Evolutionary conservation across 73 alveolate genomes (phyloP), one percentile per base, ranked within the genome.

Genomic region (Breviolum minutum): DNA sequence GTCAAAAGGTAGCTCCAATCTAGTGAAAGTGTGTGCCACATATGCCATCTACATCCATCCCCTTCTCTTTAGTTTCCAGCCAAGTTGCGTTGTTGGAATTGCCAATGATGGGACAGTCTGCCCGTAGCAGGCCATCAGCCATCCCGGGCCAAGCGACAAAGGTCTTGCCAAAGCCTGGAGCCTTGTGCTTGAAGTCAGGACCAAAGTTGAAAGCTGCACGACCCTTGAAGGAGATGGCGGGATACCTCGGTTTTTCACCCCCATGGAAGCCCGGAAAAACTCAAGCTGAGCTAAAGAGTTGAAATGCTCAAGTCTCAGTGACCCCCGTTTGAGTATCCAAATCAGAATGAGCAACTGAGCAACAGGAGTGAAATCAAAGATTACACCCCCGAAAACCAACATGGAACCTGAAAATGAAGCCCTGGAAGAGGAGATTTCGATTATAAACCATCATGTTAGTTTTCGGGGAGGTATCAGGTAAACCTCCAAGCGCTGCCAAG

Each of bases 71-170:
- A n/a, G n/a, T n/a, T 40, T 40, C 9, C 66, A 9, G 71, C 92
- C 92, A 4, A 8, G 92, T 14, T 14, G 17, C 92, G 68, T 92
- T 73, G 90, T 92, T 92, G 82, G 98, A 92, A 90, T 92, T 92
- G 69, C 98, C 98, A 68, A 92, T 74, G 98, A 92, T 92, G 98
- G 98, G 98, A n/a, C 98, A 92, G 30, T 92, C 98, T 24, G 98
- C 98, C 16, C 90, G 77, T 22, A 92, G 63, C 20, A 14, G 8
- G 68, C 98, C 91, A 17, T 92, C 98, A 12, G 97, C 64, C 97
- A 71, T 92, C 82, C 98, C 98, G 13, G 98, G 98, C 98, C 98
- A 92, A 8, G 83, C 89, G n/a, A n/a, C 16, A 81, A 92, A 92
- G 27, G 89, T 14, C 68, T 92, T 92, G 84, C 90, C 60, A 74